Base-by-base conservation (phyloP, 129 eudicot species). In the Lonicera japonica region DNA sequence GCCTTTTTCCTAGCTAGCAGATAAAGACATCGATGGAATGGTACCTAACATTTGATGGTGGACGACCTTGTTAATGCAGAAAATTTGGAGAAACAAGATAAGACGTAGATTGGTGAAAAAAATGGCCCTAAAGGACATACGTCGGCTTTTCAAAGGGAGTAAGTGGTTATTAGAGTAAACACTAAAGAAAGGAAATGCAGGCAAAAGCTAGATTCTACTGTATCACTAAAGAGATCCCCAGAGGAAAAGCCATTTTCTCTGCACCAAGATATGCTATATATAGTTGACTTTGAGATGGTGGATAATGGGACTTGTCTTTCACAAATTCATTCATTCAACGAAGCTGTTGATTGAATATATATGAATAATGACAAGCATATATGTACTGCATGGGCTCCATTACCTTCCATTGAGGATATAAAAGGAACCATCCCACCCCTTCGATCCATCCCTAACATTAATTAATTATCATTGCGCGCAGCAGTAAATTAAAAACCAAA, bases 221-320 rank as follows among this genome's bases (percentile, higher is more conserved):
- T 29, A 45, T 10, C 51, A 45, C 7, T 10, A 45, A 45, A 45
- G 51, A 45, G 51, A n/a, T 0, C 2, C 51, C 12, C 12, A 45
- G n/a, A 45, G 14, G 51, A 45, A 15, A 1, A 45, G 51, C 3
- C 14, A 11, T 45, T 45, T 45, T 8, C n/a, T 45, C 7, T 45
- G 51, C 14, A 45, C 2, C 51, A 45, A 45, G 14, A 5, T 52
- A 11, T 7, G 7, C n/a, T 29, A 29, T 29, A 5, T 54, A 13
- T 54, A 21, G 59, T 54, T 54, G 59, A 21, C 59, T 54, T 54
- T 20, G 59, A 20, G 25, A 21, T 54, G 21, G 34, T 54, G 36
- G n/a, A n/a, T n/a, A n/a, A 54, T 21, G 20, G 29, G 25, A 22
- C 13, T 5, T 29, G 36, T 6, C 36, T 29, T 29, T 29, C 36